Percentiles rank a stretch among this genome's conserved stretches.
Evolutionary conservation across 2,329 filamentous ascomycete species (phyloP).

Genomic region (Aspergillus sp.): DNA sequence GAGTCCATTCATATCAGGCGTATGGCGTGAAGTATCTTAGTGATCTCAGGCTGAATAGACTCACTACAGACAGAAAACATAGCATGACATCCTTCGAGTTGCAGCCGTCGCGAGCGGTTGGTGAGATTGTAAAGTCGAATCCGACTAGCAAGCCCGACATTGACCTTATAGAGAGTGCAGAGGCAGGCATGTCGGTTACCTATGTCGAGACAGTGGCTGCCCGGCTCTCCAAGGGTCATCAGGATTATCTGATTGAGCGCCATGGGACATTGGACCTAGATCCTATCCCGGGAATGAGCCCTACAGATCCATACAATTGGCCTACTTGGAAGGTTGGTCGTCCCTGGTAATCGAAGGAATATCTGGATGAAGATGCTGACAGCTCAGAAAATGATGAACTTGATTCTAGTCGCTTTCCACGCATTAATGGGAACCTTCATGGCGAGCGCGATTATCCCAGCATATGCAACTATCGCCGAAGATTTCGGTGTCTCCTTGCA

Average conservation of each 20-base stretch:
- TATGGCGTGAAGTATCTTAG: not conserved
- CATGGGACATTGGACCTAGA: constrained; percentile 52
- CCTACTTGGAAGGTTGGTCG: constrained; percentile 43
- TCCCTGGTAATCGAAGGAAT: not conserved
- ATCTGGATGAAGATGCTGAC: not conserved
- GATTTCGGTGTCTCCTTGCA: constrained; percentile 47
- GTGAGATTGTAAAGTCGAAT: constrained; percentile 7
- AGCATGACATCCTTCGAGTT: constrained; percentile 23
- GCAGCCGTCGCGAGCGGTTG: constrained; percentile 13
- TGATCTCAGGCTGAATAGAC: not conserved
- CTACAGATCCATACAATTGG: constrained; percentile 54
- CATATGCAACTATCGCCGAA: constrained; percentile 47
- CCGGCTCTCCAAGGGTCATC: constrained; percentile 22
- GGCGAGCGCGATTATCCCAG: constrained; percentile 50
- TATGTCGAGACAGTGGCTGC: constrained; percentile 22
- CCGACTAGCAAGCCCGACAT: constrained; percentile 18
- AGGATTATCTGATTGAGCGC: constrained; percentile 46
- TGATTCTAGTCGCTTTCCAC: constrained; percentile 52
- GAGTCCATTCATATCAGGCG: not conserved
- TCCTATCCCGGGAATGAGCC: constrained; percentile 45
- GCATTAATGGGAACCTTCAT: constrained; percentile 54
- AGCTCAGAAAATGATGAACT: constrained; percentile 47
- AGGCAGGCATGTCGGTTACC: constrained; percentile 16
- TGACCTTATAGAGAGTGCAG: constrained; percentile 24
- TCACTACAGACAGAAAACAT: not conserved